A percentile compares a stretch with the other conserved stretches of the same genome.
Evolutionary conservation across 2,329 filamentous ascomycete species (phyloP).

Genomic region (Albophoma yamanashiensis): DNA sequence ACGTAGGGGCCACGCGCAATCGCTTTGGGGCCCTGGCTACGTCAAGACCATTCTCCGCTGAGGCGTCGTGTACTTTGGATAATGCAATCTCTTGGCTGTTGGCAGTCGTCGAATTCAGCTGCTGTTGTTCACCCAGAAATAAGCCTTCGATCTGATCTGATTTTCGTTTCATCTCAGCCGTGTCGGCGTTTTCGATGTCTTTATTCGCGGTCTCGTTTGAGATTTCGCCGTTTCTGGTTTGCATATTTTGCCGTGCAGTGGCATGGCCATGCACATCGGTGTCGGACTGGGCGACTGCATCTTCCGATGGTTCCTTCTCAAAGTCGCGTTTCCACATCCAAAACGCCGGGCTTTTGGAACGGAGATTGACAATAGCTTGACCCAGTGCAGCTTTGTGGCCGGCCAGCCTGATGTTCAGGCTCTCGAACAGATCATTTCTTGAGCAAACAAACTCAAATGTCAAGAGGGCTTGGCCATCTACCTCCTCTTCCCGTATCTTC

Average conservation of each 20-base stretch:
- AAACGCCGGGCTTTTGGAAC: conserved; percentile 39
- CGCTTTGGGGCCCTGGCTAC: conserved; percentile 11
- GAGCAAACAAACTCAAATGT: conserved; percentile 39
- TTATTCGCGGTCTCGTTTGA: background rate
- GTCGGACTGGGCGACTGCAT: background rate
- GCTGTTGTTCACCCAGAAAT: background rate
- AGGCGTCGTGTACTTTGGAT: background rate
- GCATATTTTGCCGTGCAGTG: background rate
- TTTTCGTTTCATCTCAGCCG: background rate
- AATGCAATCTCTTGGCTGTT: background rate
- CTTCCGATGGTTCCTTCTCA: background rate
- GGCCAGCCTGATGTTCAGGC: conserved; percentile 45
- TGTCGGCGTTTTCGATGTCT: background rate
- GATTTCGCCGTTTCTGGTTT: background rate
- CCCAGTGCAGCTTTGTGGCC: conserved; percentile 48
- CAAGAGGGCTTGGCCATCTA: conserved; percentile 56
- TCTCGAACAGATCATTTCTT: conserved; percentile 37
- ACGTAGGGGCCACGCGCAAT: conserved; percentile 15
- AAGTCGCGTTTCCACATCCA: conserved; percentile 14
- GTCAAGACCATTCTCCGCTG: background rate
- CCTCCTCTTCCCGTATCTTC: conserved; percentile 47
- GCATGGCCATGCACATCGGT: background rate
- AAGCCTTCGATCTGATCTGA: background rate
- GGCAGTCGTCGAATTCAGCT: background rate
- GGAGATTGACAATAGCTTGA: conserved; percentile 46